These are phyloP conservation scores for Pseudopyricularia javanii DNA, from an alignment of 2,329 filamentous ascomycete species.

Conservation along the genomic window DNA sequence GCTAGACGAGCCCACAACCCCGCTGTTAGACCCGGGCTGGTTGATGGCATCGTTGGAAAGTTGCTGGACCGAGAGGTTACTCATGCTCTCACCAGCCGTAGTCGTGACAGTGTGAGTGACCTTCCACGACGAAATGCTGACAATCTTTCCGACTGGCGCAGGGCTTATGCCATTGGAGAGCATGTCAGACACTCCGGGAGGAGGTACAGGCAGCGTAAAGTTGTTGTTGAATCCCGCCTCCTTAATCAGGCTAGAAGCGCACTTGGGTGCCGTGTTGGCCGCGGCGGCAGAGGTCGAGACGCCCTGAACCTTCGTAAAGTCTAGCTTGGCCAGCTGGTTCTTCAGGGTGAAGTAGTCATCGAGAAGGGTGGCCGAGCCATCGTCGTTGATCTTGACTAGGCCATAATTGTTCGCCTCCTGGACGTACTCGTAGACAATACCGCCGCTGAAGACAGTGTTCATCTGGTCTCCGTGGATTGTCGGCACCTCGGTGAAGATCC, in stretches of 20 bases:
- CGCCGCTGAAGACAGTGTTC: slow-evolving; percentile 57
- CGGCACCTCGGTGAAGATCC: slow-evolving; percentile 64
- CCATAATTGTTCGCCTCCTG: slow-evolving; percentile 57
- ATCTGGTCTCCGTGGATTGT: slow-evolving; percentile 62
- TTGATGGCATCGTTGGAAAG: slow-evolving; percentile 32
- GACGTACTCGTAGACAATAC: slow-evolving; percentile 71
- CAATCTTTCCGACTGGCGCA: slow-evolving; percentile 52
- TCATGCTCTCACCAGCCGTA: slow-evolving; percentile 46
- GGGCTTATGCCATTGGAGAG: slow-evolving; percentile 65
- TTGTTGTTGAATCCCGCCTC: slow-evolving; percentile 58
- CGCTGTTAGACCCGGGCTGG: slow-evolving; percentile 28
- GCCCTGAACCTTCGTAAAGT: slow-evolving; percentile 55
- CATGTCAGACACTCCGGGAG: slow-evolving; percentile 55
- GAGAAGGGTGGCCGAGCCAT: slow-evolving; percentile 45
- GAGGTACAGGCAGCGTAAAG: slow-evolving; percentile 64
- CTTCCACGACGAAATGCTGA: slow-evolving; percentile 41
- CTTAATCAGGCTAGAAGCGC: slow-evolving; percentile 54
- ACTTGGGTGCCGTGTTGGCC: slow-evolving; percentile 43
- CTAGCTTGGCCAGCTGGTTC: slow-evolving; percentile 60
- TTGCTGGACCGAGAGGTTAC: slow-evolving; percentile 32
- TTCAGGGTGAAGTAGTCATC: slow-evolving; percentile 63
- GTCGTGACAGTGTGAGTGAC: slow-evolving; percentile 51
- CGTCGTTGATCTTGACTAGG: slow-evolving; percentile 48
- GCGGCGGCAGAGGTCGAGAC: slow-evolving; percentile 43
- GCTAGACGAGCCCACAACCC: not conserved